phyloP scores from a whole-genome alignment of 768 basidiomycete species.

The Gloeophyllum trabeum region DNA sequence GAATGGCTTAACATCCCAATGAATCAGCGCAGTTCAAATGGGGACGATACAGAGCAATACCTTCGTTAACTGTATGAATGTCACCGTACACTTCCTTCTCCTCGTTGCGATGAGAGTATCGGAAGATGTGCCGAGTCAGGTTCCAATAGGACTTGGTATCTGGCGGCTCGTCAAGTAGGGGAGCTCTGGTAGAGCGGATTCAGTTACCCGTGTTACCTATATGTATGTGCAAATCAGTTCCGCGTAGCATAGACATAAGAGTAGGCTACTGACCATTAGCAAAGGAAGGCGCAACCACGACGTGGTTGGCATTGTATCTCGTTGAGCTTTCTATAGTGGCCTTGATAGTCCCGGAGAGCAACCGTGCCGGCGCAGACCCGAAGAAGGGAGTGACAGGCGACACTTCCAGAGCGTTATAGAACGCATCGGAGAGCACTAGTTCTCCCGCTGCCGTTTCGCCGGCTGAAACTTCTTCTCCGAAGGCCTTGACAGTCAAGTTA shows the following conservation, averaged over 20 bases:
- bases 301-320: background rate
- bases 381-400: slow-evolving; percentile 48
- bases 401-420: slow-evolving; percentile 42
- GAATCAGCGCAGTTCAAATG: no score
- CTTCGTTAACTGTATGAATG: slow-evolving; percentile 19
- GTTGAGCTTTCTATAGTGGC: background rate
- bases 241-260: no score
- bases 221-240: no score
- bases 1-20: no score
- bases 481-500: slow-evolving; percentile 50
- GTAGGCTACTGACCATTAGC: no score
- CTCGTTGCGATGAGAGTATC: slow-evolving; percentile 35
- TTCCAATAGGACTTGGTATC: slow-evolving; percentile 37
- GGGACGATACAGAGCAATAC: no score
- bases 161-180: slow-evolving; percentile 6
- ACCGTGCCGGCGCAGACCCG: slow-evolving; percentile 15
- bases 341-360: slow-evolving; percentile 23
- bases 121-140: slow-evolving; percentile 49
- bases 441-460: slow-evolving; percentile 28
- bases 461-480: slow-evolving; percentile 28
- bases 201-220: slow-evolving; percentile 9
- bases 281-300: background rate
- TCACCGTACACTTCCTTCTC: slow-evolving; percentile 23
- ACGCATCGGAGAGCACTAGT: slow-evolving; percentile 39
- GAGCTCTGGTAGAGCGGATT: background rate